Percentiles rank a stretch among this genome's conserved stretches.
Evolutionary conservation across 2,329 filamentous ascomycete genomes (phyloP).

Genomic region (Botrytis aclada): DNA sequence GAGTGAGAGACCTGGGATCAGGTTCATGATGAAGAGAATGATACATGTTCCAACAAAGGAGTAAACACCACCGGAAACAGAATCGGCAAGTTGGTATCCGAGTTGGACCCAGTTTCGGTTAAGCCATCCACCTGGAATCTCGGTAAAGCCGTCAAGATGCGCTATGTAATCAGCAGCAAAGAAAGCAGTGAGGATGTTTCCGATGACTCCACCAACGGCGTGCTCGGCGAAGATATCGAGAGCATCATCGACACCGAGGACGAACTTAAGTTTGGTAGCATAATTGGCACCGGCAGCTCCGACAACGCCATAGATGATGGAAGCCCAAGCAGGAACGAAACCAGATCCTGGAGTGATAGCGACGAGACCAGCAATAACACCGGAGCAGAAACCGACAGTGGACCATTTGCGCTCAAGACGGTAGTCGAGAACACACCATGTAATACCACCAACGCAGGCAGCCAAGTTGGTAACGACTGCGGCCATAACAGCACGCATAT

Average conservation of each 20-base stretch:
- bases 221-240: slow-evolving; percentile 88
- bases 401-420: slow-evolving; percentile 88
- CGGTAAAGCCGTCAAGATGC: slow-evolving; percentile 66
- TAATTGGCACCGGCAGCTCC: slow-evolving; percentile 82
- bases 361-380: slow-evolving; percentile 82
- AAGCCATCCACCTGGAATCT: slow-evolving; percentile 75
- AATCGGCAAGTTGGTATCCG: slow-evolving; percentile 80
- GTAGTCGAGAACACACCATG: slow-evolving; percentile 88
- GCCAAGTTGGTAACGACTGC: slow-evolving; percentile 82
- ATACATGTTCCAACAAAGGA: slow-evolving; percentile 74
- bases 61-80: slow-evolving; percentile 70
- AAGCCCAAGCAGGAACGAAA: slow-evolving; percentile 80
- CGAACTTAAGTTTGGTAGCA: slow-evolving; percentile 86
- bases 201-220: slow-evolving; percentile 72
- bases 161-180: slow-evolving; percentile 85
- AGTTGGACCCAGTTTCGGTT: slow-evolving; percentile 82
- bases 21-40: slow-evolving; percentile 77
- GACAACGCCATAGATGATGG: slow-evolving; percentile 73
- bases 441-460: slow-evolving; percentile 79
- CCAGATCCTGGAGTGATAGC: slow-evolving; percentile 85
- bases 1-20: slow-evolving; percentile 72
- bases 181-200: slow-evolving; percentile 75
- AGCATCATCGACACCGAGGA: slow-evolving; percentile 76
- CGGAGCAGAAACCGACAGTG: slow-evolving; percentile 88
- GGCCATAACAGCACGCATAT: slow-evolving; percentile 82